These are phyloP conservation scores for Casuarina cunninghamiana DNA, from an alignment of 306 rosid species.

Conservation along the genomic window DNA sequence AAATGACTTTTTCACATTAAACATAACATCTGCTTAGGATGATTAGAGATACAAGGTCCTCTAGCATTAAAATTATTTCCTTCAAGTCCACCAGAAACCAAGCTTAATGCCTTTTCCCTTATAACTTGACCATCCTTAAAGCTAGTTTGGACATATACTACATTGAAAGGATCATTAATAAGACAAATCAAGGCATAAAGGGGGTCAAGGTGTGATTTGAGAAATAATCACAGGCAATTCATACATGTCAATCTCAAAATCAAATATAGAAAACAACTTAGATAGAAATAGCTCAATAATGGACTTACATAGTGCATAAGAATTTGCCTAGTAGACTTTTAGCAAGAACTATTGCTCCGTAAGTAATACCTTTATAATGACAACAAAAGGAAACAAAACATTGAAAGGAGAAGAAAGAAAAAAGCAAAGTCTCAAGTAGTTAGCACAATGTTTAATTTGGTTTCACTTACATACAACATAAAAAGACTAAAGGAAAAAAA, in stretches of 20 bases:
- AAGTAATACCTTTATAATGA: conserved; percentile 54
- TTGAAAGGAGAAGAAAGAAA: not conserved
- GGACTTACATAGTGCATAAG: conserved; percentile 82
- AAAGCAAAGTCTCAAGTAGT: conserved; percentile 2
- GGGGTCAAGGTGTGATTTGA: not conserved
- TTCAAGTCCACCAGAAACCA: conserved; percentile 79
- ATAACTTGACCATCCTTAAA: conserved; percentile 45
- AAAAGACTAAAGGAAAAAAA: conserved; percentile 2
- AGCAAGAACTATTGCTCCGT: conserved; percentile 90
- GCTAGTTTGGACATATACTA: conserved; percentile 65
- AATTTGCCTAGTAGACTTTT: conserved; percentile 81
- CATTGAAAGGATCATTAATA: conserved; percentile 23
- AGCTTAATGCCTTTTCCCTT: conserved; percentile 60
- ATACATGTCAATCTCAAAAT: conserved; percentile 6
- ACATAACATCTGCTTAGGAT: conserved; percentile 79
- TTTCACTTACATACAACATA: not conserved
- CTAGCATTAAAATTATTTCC: conserved; percentile 55
- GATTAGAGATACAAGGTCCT: conserved; percentile 60
- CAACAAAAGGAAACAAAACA: conserved; percentile 16
- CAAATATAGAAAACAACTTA: not conserved
- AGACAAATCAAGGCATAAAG: conserved; percentile 14
- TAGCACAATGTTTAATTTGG: not conserved
- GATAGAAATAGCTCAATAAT: conserved; percentile 12
- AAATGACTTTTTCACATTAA: conserved; percentile 4
- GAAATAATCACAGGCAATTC: not conserved